Percentiles rank a stretch among this genome's conserved stretches.
These are phyloP conservation scores for Zea luxurians DNA, from an alignment of 176 grass and related monocot species.

Conservation along the genomic window DNA sequence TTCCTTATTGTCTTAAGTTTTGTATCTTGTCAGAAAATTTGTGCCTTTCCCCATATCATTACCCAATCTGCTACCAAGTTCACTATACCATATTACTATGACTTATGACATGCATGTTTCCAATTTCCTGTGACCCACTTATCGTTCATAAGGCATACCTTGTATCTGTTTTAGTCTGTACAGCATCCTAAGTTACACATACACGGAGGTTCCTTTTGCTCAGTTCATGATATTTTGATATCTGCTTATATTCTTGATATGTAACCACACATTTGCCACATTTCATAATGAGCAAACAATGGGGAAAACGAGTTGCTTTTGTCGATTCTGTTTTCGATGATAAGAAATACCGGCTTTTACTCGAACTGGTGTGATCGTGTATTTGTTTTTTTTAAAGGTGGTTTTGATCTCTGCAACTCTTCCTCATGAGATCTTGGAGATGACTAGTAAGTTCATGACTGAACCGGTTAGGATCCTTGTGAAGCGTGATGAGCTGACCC, in stretches of 20 bases:
- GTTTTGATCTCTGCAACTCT: conserved; percentile 79
- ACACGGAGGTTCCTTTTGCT: background rate
- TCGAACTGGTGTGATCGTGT: background rate
- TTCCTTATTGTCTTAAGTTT: too few species aligned
- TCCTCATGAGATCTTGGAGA: conserved; percentile 90
- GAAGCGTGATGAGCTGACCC: conserved; percentile 96
- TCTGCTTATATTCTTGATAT: background rate
- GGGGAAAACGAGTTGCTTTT: background rate
- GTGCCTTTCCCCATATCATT: background rate
- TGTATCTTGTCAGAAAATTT: background rate
- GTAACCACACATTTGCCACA: background rate
- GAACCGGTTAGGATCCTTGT: conserved; percentile 90
- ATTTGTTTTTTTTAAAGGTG: conserved; percentile 40
- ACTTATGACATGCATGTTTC: background rate
- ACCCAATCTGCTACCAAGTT: background rate
- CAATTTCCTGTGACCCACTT: background rate
- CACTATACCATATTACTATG: too few species aligned
- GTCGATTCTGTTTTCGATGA: background rate
- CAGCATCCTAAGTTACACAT: background rate
- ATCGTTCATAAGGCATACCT: background rate
- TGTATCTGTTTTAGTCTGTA: background rate
- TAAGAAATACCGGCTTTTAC: background rate
- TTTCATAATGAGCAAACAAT: background rate
- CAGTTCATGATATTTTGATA: background rate
- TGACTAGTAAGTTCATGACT: conserved; percentile 95